Percentiles rank a stretch among this genome's conserved stretches.
These are phyloP conservation scores for Pseudohyphozyma bogoriensis DNA, from an alignment of 768 basidiomycete species.

Conservation along the genomic window DNA sequence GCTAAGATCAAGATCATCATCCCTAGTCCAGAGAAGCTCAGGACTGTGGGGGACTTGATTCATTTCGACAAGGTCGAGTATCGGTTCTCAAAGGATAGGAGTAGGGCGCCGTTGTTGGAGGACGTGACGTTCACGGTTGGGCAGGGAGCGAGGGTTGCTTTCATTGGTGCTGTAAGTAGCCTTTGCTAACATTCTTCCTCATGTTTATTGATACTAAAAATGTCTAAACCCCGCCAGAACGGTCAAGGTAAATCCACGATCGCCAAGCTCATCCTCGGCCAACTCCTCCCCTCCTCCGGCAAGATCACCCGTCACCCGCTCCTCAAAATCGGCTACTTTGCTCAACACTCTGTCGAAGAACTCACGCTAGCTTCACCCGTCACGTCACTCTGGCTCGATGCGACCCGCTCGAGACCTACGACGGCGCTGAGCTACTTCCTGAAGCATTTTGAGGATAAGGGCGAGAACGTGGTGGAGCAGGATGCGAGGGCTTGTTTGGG, in stretches of 20 bases:
- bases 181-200: not conserved
- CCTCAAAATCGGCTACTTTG: conserved; percentile 52
- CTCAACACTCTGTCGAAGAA: conserved; percentile 54
- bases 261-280: conserved; percentile 39
- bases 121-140: conserved; percentile 41
- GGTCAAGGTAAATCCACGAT: conserved; percentile 54
- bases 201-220: not conserved
- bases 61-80: conserved; percentile 42
- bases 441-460: conserved; percentile 25
- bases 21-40: conserved; percentile 36
- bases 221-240: conserved; percentile 36
- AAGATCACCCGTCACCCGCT: conserved; percentile 16
- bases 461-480: conserved; percentile 37
- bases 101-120: conserved; percentile 34
- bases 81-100: conserved; percentile 36
- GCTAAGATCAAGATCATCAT: conserved; percentile 38
- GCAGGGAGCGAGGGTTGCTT: conserved; percentile 40
- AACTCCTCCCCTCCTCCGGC: conserved; percentile 39
- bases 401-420: not conserved
- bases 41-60: conserved; percentile 38
- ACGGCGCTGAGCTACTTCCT: conserved; percentile 38
- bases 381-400: not conserved
- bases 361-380: conserved; percentile 39
- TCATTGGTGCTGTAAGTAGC: conserved; percentile 42
- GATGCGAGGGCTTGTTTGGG: conserved; percentile 43